Evolutionary conservation across 2,329 filamentous ascomycete species (phyloP), one percentile per base, ranked within the genome.

Genomic region (Clonostachys byssicola): DNA sequence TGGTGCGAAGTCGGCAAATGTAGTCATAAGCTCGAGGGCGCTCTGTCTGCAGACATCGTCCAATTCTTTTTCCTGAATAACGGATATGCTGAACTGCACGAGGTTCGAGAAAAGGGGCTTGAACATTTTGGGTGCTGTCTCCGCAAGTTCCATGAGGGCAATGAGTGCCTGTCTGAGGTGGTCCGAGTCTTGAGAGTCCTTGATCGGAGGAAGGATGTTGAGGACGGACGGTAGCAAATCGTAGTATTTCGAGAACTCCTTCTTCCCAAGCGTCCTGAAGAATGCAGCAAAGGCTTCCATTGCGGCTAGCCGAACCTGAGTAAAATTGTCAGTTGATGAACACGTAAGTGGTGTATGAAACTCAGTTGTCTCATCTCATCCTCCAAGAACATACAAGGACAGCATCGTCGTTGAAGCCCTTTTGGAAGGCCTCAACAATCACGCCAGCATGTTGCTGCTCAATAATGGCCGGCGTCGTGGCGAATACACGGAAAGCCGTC

Each of bases 251-350:
- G 81, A 71, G 67, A 96, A 92, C 14, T 81, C 80, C 70, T 95
- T 96, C 74, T 95, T 96, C 62, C 74, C 80, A 57, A 97, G 83
- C 48, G 87, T 94, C 55, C 89, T 83, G 79, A 99, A 99, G 73
- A 99, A 97, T 4, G 92, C 86, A 16, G 92, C 88, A 63, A 99
- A 99, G 8, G 94, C 94, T 63, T 96, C 92, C 84, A 97, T 95
- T 47, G 94, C 92, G 42, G 92, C 86, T 49, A 99, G 83, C 54
- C 91, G 88, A 49, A 99, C 92, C 82, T 92, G 45, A 41, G 42
- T 12, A 47, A 8, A 40, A 13, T 12, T 12, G 47, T 56, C 23
- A 53, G 35, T 30, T 30, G 23, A 9, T 30, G 7, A 34, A 34
- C 13, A 40, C 44, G 38, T 18, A 39, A 13, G 16, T 39, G 14